Evolutionary conservation across 345 rosid genomes (phyloP).

Genomic region (Eucalyptus rudis): DNA sequence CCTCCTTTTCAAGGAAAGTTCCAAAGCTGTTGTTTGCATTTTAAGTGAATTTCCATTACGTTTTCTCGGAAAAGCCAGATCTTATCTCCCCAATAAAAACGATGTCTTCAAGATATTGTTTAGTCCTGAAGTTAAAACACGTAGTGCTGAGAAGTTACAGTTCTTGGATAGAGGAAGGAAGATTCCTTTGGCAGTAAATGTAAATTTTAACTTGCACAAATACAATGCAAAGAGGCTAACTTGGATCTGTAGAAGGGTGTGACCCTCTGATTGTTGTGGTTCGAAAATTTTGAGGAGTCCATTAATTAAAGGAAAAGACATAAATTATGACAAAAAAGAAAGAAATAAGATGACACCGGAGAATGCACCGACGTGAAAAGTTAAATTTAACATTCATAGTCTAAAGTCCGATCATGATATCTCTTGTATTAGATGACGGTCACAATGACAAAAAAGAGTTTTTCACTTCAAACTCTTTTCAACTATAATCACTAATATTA

Average conservation of each 20-base stretch:
- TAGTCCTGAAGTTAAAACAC: background rate
- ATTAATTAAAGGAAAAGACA: background rate
- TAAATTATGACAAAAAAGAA: background rate
- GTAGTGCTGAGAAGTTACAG: background rate
- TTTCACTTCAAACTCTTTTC: background rate
- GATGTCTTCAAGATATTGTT: background rate
- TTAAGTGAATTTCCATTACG: background rate
- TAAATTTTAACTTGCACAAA: background rate
- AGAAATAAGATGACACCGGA: background rate
- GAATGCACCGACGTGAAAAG: background rate
- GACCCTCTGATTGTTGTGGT: background rate
- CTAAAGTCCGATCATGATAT: background rate
- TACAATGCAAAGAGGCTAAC: background rate
- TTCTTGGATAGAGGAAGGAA: background rate
- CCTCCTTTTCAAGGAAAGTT: background rate
- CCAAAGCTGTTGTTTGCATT: background rate
- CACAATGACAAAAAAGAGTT: background rate
- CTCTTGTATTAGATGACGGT: background rate
- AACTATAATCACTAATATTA: background rate
- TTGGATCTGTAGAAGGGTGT: background rate
- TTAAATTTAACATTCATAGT: background rate
- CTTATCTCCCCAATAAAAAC: background rate
- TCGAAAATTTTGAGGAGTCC: background rate
- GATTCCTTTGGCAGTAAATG: background rate
- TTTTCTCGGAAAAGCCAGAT: background rate